A percentile compares a stretch with the other conserved stretches of the same genome.
phyloP scores from a whole-genome alignment of 331 rosid genomes.

The Erythrophleum ivorense region DNA sequence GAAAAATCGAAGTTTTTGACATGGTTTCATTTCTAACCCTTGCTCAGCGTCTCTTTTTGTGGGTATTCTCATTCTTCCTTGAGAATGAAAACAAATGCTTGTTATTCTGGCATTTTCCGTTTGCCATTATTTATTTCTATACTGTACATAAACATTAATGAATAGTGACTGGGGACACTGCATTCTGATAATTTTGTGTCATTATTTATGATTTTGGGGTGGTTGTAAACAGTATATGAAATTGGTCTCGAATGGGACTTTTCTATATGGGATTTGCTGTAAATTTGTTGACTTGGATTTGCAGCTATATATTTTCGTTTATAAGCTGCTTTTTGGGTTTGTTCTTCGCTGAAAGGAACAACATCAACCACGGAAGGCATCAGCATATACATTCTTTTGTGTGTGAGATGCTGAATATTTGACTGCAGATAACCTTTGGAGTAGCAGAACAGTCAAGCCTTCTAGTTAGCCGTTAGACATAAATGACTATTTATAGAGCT shows the following conservation, averaged over 20 bases:
- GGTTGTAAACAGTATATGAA: slow-evolving; percentile 20
- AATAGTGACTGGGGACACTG: slow-evolving; percentile 10
- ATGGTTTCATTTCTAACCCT: slow-evolving; percentile 13
- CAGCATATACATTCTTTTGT: neutral
- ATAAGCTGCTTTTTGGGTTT: neutral
- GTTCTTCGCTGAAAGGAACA: neutral
- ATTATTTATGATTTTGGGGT: slow-evolving; percentile 1
- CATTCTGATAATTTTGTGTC: neutral
- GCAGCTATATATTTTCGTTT: neutral
- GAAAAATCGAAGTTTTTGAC: neutral
- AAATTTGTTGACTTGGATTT: neutral
- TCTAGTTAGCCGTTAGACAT: neutral
- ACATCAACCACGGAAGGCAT: neutral
- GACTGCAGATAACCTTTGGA: neutral
- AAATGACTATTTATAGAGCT: neutral
- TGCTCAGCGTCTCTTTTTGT: neutral
- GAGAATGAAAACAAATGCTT: neutral
- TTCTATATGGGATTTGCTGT: neutral
- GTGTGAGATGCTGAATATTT: neutral
- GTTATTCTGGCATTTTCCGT: neutral
- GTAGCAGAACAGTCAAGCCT: neutral
- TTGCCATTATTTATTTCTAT: neutral
- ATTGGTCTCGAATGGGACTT: neutral
- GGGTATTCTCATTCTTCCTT: slow-evolving; percentile 19
- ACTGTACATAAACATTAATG: neutral